Evolutionary conservation across 2,329 filamentous ascomycete species (phyloP).

Genomic region (Phialophora chinensis): DNA sequence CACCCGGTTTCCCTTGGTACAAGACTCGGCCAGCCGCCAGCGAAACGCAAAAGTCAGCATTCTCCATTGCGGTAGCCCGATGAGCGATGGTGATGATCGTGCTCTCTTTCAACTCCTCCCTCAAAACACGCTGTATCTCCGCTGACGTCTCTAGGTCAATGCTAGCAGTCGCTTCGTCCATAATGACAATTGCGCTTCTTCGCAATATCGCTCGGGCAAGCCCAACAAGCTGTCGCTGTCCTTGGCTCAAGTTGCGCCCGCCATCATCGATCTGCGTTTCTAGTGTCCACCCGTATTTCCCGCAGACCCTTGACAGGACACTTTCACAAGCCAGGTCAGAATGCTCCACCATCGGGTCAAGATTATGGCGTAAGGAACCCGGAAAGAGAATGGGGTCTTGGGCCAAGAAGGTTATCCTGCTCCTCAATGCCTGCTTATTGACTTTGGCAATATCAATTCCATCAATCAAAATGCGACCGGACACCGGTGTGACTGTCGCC

Average conservation of each 20-base stretch:
- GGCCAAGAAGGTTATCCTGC: slow-evolving; percentile 69
- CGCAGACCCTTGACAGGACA: slow-evolving; percentile 62
- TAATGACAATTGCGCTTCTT: slow-evolving; percentile 65
- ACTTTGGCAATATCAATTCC: slow-evolving; percentile 65
- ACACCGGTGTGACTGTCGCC: slow-evolving; percentile 60
- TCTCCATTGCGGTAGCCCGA: slow-evolving; percentile 63
- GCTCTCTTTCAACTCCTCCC: slow-evolving; percentile 60
- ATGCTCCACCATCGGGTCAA: slow-evolving; percentile 66
- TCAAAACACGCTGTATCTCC: slow-evolving; percentile 60
- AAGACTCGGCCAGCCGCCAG: slow-evolving; percentile 30
- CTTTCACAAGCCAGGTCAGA: slow-evolving; percentile 60
- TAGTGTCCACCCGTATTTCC: slow-evolving; percentile 62
- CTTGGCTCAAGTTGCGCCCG: slow-evolving; percentile 68
- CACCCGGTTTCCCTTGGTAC: slow-evolving; percentile 23
- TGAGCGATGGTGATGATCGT: slow-evolving; percentile 72
- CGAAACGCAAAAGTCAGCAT: slow-evolving; percentile 32
- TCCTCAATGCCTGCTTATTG: slow-evolving; percentile 64
- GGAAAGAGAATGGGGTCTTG: slow-evolving; percentile 72
- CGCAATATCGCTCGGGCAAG: slow-evolving; percentile 67
- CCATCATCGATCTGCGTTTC: slow-evolving; percentile 64
- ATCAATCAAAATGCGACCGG: slow-evolving; percentile 65
- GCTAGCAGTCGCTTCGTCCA: slow-evolving; percentile 71
- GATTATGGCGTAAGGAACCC: slow-evolving; percentile 65
- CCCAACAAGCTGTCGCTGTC: slow-evolving; percentile 69
- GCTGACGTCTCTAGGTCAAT: slow-evolving; percentile 67